Percentiles rank a stretch among this genome's conserved stretches.
Conservation (phyloP, 257 asterid genomes). For the Eustoma russellianum region DNA sequence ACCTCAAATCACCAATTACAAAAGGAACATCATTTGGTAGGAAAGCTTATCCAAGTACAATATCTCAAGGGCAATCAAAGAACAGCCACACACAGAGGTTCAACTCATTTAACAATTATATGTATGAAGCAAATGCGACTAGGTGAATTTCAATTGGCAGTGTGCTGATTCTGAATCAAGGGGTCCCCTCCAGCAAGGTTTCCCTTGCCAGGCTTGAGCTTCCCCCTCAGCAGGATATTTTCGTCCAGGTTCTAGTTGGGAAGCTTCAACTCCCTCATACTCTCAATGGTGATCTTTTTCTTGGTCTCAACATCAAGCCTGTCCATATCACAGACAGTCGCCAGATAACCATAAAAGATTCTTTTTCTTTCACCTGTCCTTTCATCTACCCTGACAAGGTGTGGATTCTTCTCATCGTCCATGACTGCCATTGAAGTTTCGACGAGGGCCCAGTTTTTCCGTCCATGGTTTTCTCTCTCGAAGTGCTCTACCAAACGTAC, state of each 20-base stretch:
- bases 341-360: constrained; percentile 71
- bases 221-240: no score
- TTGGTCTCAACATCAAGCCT: constrained; percentile 67
- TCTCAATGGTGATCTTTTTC: constrained; percentile 63
- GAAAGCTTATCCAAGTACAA: no score
- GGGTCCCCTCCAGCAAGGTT: no score
- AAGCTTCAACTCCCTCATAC: constrained; percentile 36
- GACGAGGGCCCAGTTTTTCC: constrained; percentile 60
- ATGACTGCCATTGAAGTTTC: constrained; percentile 35
- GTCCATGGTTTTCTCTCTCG: constrained; percentile 54
- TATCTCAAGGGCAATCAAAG: no score
- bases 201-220: no score
- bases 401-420: constrained; percentile 72
- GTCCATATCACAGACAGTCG: constrained; percentile 65
- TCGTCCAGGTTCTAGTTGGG: constrained; percentile 17
- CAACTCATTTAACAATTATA: no score
- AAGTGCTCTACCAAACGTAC: constrained; percentile 53
- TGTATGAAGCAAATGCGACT: no score
- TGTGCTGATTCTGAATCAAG: no score
- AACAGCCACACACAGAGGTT: no score
- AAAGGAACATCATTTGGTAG: no score
- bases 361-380: constrained; percentile 54
- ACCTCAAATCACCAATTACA: no score
- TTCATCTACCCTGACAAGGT: constrained; percentile 53
- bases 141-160: no score